Evolutionary conservation across 352 stramenopile genomes (phyloP), one percentile per base, ranked within the genome.

Genomic region (Pythium biforme): DNA sequence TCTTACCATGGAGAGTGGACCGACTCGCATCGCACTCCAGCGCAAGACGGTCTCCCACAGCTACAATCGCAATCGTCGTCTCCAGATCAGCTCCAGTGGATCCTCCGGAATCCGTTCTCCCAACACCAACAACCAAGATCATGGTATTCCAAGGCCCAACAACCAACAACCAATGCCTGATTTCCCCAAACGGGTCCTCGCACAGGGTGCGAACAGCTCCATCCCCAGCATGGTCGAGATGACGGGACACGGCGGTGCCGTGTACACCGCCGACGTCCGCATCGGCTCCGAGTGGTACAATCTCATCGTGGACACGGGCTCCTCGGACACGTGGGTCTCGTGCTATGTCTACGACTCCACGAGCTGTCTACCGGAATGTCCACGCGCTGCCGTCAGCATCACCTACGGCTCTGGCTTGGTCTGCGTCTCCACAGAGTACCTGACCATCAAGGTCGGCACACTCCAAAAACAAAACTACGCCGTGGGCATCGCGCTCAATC

Each of bases 301-400:
- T 0, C 74, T 92, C 55, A 72, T 85, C 22, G 70, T 92, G 20
- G 83, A 93, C 69, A 93, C 81, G 8, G 84, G 84, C 47, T 93
- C 84, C 45, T 89, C 84, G 15, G 81, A 93, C 64, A 65, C 90
- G 9, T 93, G 84, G 81, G 66, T 93, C 61, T 84, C 80, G 14
- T 93, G 83, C 62, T 76, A 76, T 43, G 83, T 76, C 66, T 61
- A 87, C 45, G 71, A 54, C 23, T 46, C 63, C 47, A 60, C 67
- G 20, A 73, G 64, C 17, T 92, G 83, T 54, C 25, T 55, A 37
- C 67, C 61, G 10, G 63, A 69, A n/a, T 93, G 83, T 46, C 81
- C 83, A 0, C 59, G 54, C 1, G 60, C 52, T 9, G 58, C 72
- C 0, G 74, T 25, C 2, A 73, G 67, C 37, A 91, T 93, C 64